Evolutionary conservation across 176 grass and related monocot genomes (phyloP).

Genomic region (Thinopyrum elongatum): DNA sequence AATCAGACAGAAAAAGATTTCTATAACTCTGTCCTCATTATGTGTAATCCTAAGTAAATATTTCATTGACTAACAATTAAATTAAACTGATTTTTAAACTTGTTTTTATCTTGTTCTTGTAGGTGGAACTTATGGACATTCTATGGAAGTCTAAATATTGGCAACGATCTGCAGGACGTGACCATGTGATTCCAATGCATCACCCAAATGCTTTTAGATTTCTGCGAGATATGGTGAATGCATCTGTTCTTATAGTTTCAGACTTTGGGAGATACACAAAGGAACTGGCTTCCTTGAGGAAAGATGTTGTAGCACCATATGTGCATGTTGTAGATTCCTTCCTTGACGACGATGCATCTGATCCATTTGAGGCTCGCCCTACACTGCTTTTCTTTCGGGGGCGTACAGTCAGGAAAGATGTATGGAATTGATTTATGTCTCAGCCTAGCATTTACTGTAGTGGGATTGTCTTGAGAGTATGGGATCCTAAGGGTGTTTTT

Average conservation of each 20-base stretch:
- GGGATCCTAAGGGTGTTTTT: neutral
- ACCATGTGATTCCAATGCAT: conserved; percentile 94
- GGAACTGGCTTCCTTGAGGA: conserved; percentile 79
- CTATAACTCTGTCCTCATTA: neutral
- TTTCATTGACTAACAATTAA: neutral
- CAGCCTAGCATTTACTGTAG: neutral
- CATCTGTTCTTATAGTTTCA: conserved; percentile 86
- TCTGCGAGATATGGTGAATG: conserved; percentile 71
- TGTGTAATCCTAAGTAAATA: neutral
- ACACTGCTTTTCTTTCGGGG: conserved; percentile 96
- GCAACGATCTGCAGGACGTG: conserved; percentile 67
- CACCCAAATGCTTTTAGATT: conserved; percentile 99
- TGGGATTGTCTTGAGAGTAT: conserved; percentile 4
- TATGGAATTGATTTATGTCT: conserved; percentile 42
- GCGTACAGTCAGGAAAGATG: conserved; percentile 93
- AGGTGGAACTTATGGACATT: conserved; percentile 90
- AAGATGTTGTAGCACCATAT: conserved; percentile 95
- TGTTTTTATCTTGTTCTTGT: conserved; percentile 5
- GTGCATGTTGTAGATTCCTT: conserved; percentile 89
- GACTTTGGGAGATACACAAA: conserved; percentile 86
- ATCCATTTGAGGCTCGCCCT: conserved; percentile 72
- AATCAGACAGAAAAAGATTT: neutral
- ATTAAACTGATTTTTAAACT: neutral
- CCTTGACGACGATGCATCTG: conserved; percentile 54
- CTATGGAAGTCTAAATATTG: conserved; percentile 82